phyloP scores from a whole-genome alignment of 495 filamentous ascomycete genomes.

The Cercophora scortea region DNA sequence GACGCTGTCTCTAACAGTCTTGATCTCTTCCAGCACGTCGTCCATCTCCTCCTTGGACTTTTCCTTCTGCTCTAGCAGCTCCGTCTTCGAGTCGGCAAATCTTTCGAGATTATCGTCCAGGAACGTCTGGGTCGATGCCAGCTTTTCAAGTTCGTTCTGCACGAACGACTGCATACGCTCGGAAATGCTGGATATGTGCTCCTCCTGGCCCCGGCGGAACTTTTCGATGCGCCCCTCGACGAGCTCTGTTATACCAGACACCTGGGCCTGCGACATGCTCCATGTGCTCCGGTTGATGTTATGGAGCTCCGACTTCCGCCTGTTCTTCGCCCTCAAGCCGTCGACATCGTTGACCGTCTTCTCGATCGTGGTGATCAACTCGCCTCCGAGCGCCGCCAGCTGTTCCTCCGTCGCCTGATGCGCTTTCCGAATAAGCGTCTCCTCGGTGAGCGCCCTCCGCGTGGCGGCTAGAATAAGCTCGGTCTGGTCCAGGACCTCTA shows the following conservation, averaged over 20 bases:
- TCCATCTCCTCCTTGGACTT: conserved; percentile 84
- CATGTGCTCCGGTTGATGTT: conserved; percentile 67
- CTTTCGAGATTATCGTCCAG: conserved; percentile 56
- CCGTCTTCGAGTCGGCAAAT: conserved; percentile 57
- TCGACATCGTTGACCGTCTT: conserved; percentile 71
- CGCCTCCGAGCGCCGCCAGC: conserved; percentile 60
- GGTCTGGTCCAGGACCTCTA: conserved; percentile 74
- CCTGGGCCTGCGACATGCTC: conserved; percentile 65
- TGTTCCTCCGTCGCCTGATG: conserved; percentile 78
- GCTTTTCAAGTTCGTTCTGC: conserved; percentile 56
- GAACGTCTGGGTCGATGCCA: conserved; percentile 58
- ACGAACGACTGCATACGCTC: conserved; percentile 67
- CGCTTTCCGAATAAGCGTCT: conserved; percentile 69
- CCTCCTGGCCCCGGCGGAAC: conserved; percentile 62
- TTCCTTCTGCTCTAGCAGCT: conserved; percentile 59
- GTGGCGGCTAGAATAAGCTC: conserved; percentile 73
- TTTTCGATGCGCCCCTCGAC: conserved; percentile 65
- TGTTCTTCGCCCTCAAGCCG: conserved; percentile 73
- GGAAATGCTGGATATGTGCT: conserved; percentile 58
- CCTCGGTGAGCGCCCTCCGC: conserved; percentile 66
- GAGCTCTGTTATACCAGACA: conserved; percentile 62
- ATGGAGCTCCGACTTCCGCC: conserved; percentile 77
- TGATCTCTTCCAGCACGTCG: conserved; percentile 82
- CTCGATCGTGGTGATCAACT: conserved; percentile 66
- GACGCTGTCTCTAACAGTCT: conserved; percentile 74